phyloP scores from a whole-genome alignment of 225 moss, liverwort and hornwort species.

The Straminergon stramineum region DNA sequence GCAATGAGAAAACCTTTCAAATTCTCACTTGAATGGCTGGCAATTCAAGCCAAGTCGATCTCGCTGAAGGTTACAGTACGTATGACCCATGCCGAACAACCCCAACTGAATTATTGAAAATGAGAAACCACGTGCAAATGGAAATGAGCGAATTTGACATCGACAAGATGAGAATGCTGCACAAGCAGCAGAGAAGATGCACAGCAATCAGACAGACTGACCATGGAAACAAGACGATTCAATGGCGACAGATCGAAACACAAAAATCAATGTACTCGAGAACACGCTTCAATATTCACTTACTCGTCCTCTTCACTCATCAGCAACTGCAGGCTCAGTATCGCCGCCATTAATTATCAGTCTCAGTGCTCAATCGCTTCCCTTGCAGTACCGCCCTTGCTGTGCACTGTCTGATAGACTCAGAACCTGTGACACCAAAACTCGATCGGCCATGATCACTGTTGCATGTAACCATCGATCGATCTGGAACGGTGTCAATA shows the following conservation, averaged over 20 bases:
- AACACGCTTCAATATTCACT: background rate
- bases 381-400: background rate
- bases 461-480: background rate
- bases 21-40: background rate
- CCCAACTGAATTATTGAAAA: background rate
- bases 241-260: background rate
- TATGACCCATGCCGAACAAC: background rate
- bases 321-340: background rate
- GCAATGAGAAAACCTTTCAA: background rate
- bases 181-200: background rate
- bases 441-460: background rate
- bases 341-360: background rate
- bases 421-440: background rate
- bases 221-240: background rate
- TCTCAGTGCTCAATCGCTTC: background rate
- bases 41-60: background rate
- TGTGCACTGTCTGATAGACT: background rate
- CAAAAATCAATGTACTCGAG: background rate
- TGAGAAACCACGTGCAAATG: background rate
- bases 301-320: background rate
- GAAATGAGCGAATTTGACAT: background rate
- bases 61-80: background rate
- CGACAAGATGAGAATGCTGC: background rate
- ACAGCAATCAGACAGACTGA: background rate
- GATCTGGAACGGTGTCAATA: background rate